phyloP scores from a whole-genome alignment of 306 rosid genomes.

The Fragaria nilgerrensis region DNA sequence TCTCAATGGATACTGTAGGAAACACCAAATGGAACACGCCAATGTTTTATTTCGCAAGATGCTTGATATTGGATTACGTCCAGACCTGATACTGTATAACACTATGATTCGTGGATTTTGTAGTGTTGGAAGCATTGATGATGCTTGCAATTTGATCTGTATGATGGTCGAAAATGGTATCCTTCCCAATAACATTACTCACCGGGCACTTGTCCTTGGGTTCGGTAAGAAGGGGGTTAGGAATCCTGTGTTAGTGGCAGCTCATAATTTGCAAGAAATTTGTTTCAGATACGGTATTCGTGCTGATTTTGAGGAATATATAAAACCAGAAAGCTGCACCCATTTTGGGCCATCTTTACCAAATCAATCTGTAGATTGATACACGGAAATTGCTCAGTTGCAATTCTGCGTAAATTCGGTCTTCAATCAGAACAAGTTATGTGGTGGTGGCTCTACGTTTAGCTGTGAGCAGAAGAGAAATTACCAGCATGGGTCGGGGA shows the following conservation, averaged over 20 bases:
- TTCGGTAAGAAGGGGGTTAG: slow-evolving; percentile 23
- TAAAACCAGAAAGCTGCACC: neutral
- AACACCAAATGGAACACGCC: slow-evolving; percentile 34
- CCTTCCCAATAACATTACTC: slow-evolving; percentile 34
- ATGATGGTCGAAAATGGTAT: slow-evolving; percentile 32
- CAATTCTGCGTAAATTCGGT: neutral
- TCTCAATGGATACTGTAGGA: slow-evolving; percentile 39
- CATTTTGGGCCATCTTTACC: neutral
- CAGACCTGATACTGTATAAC: slow-evolving; percentile 35
- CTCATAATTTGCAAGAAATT: slow-evolving; percentile 34
- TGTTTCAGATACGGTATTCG: slow-evolving; percentile 15
- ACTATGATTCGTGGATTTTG: slow-evolving; percentile 42
- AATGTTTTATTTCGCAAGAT: slow-evolving; percentile 30
- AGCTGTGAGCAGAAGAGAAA: neutral
- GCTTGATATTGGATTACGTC: slow-evolving; percentile 32
- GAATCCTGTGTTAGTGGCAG: slow-evolving; percentile 26
- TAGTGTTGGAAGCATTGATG: slow-evolving; percentile 32
- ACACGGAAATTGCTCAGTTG: neutral
- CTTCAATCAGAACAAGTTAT: neutral
- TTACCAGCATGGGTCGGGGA: neutral
- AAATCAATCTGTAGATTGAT: neutral
- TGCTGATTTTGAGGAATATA: slow-evolving; percentile 3
- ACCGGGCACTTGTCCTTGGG: slow-evolving; percentile 29
- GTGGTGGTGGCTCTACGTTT: neutral
- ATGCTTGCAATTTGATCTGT: slow-evolving; percentile 33